These are phyloP conservation scores for Alternaria arborescens DNA, from an alignment of 2,329 filamentous ascomycete genomes.

Conservation along the genomic window DNA sequence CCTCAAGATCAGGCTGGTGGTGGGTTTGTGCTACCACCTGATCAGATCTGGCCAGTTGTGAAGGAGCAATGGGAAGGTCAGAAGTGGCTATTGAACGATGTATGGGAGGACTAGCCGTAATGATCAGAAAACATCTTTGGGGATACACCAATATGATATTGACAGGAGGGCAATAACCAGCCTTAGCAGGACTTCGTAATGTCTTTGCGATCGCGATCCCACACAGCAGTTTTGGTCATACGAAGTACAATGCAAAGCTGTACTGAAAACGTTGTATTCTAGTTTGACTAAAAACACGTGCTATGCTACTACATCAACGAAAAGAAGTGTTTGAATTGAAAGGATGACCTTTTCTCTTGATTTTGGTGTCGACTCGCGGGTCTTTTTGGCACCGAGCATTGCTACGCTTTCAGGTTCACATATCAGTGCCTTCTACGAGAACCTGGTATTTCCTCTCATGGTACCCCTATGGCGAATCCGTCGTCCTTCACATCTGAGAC, in stretches of 20 bases:
- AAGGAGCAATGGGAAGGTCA: conserved; percentile 58
- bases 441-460: too few relatives aligned
- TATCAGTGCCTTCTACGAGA: too few relatives aligned
- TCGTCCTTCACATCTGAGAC: too few relatives aligned
- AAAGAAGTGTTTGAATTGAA: not conserved
- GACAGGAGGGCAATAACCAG: not conserved
- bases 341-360: not conserved
- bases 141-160: not conserved
- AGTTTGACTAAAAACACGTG: not conserved
- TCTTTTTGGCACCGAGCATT: too few relatives aligned
- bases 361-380: not conserved
- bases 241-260: not conserved
- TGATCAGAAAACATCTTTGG: not conserved
- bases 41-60: conserved; percentile 56
- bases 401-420: too few relatives aligned
- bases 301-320: not conserved
- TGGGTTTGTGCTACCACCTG: conserved; percentile 59
- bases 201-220: not conserved
- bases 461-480: too few relatives aligned
- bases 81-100: conserved; percentile 29
- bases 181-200: not conserved
- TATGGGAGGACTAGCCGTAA: conserved; percentile 20
- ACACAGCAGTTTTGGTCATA: not conserved
- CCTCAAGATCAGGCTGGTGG: conserved; percentile 52
- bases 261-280: not conserved